A percentile compares a stretch with the other conserved stretches of the same genome.
These are phyloP conservation scores for Cladorrhinum sp. DNA, from an alignment of 2,329 filamentous ascomycete species.

Conservation along the genomic window DNA sequence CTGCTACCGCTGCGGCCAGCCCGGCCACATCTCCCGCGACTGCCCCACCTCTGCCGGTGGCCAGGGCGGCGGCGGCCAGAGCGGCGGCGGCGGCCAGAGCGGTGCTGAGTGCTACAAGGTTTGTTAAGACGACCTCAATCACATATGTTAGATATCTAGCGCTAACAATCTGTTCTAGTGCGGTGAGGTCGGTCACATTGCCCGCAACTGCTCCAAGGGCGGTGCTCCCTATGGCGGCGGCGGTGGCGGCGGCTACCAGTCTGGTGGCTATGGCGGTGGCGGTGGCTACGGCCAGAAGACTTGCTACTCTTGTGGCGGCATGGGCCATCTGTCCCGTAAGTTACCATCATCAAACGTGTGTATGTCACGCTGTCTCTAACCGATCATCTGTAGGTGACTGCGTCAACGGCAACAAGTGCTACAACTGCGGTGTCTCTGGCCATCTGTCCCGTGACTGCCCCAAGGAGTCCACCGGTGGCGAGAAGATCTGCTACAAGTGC, in stretches of 20 bases:
- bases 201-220: slow-evolving; percentile 78
- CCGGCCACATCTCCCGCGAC: slow-evolving; percentile 90
- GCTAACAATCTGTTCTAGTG: slow-evolving; percentile 52
- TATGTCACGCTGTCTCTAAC: neutral
- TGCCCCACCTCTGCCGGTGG: slow-evolving; percentile 58
- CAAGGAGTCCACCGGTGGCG: slow-evolving; percentile 79
- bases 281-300: slow-evolving; percentile 61
- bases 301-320: slow-evolving; percentile 97
- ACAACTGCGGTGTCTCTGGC: slow-evolving; percentile 94
- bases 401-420: slow-evolving; percentile 99
- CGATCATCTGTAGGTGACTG: slow-evolving; percentile 64
- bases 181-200: slow-evolving; percentile 93
- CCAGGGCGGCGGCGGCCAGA: slow-evolving; percentile 46
- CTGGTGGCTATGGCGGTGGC: slow-evolving; percentile 46
- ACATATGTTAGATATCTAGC: neutral
- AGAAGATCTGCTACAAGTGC: slow-evolving; percentile 99
- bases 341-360: slow-evolving; percentile 22
- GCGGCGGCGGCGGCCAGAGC: too few species aligned
- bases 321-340: slow-evolving; percentile 89
- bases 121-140: slow-evolving; percentile 17
- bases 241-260: slow-evolving; percentile 44
- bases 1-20: slow-evolving; percentile 75
- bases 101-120: slow-evolving; percentile 87
- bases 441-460: slow-evolving; percentile 96
- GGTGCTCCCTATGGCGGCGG: slow-evolving; percentile 48